Conservation (phyloP, 1,139 yeast species). For the Hansenula anomala region DNA sequence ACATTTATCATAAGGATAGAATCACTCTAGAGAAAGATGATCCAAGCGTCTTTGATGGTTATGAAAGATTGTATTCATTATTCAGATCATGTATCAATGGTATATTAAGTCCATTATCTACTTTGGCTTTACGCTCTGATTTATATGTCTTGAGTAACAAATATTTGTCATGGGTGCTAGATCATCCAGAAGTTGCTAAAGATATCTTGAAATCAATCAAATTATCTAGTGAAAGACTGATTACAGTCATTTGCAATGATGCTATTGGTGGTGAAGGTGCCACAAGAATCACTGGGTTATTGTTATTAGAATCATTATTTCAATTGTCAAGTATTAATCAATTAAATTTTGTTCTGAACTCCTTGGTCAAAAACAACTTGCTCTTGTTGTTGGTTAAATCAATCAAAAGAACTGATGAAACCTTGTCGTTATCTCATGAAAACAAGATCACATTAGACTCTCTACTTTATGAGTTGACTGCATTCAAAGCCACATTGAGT, state of each 20-base stretch:
- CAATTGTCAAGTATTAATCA: slow-evolving; percentile 50
- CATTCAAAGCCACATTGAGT: slow-evolving; percentile 67
- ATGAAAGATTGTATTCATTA: slow-evolving; percentile 56
- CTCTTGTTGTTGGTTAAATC: slow-evolving; percentile 62
- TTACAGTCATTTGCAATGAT: slow-evolving; percentile 69
- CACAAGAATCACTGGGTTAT: slow-evolving; percentile 69
- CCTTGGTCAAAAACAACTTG: slow-evolving; percentile 61
- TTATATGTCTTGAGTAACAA: slow-evolving; percentile 70
- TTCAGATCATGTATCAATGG: slow-evolving; percentile 75
- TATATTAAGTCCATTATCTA: slow-evolving; percentile 61
- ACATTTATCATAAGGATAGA: slow-evolving; percentile 49
- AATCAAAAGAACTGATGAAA: slow-evolving; percentile 63
- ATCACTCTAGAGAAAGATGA: slow-evolving; percentile 28
- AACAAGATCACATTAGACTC: slow-evolving; percentile 43
- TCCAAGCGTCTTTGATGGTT: slow-evolving; percentile 30
- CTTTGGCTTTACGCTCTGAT: slow-evolving; percentile 69
- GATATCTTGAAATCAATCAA: slow-evolving; percentile 50
- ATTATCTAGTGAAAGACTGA: slow-evolving; percentile 55
- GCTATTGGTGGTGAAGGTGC: slow-evolving; percentile 77
- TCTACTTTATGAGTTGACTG: slow-evolving; percentile 66
- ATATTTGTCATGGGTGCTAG: slow-evolving; percentile 50
- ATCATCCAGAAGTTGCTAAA: slow-evolving; percentile 35
- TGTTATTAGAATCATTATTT: slow-evolving; percentile 66
- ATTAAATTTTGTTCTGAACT: slow-evolving; percentile 54
- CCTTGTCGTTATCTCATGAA: slow-evolving; percentile 34